phyloP scores from a whole-genome alignment of 352 stramenopile species.

The Phytopythium helicoides region DNA sequence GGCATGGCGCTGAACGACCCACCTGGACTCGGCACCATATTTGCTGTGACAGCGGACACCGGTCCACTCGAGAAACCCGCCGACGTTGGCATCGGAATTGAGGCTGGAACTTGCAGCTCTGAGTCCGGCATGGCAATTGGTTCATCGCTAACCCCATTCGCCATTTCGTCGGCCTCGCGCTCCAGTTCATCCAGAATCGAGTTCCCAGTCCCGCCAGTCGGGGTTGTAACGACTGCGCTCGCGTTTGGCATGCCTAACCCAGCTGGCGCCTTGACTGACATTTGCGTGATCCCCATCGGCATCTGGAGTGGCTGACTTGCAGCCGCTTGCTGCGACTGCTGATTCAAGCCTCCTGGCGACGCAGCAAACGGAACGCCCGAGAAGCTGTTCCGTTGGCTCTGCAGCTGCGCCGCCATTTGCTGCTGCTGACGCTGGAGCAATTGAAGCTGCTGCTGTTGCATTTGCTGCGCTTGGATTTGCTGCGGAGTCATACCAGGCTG shows the following conservation, averaged over 20 bases:
- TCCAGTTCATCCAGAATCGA: slow-evolving; percentile 88
- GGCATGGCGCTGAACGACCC: slow-evolving; percentile 50
- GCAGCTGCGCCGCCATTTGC: slow-evolving; percentile 70
- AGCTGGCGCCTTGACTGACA: slow-evolving; percentile 17
- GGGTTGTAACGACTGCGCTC: slow-evolving; percentile 7
- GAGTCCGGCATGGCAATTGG: slow-evolving; percentile 81
- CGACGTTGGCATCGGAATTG: slow-evolving; percentile 10
- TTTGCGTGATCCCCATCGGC: slow-evolving; percentile 44
- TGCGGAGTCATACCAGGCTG: slow-evolving; percentile 23
- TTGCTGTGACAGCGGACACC: slow-evolving; percentile 26
- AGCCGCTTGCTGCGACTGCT: slow-evolving; percentile 23
- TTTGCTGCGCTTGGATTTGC: slow-evolving; percentile 45
- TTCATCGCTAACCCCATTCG: slow-evolving; percentile 75
- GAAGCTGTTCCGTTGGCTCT: slow-evolving; percentile 65
- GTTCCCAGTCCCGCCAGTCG: slow-evolving; percentile 21
- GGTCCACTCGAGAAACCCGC: slow-evolving; percentile 15
- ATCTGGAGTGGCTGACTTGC: slow-evolving; percentile 58
- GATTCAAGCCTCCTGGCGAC: slow-evolving; percentile 30
- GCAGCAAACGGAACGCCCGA: slow-evolving; percentile 58
- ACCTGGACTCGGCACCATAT: slow-evolving; percentile 13
- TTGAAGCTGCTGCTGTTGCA: slow-evolving; percentile 60
- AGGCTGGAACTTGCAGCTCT: slow-evolving; percentile 46
- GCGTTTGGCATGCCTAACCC: slow-evolving; percentile 18
- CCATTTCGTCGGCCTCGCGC: slow-evolving; percentile 85
- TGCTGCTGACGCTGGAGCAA: slow-evolving; percentile 67